Conservation (phyloP, 1,284 basidiomycete species). For the Gomphus bonarii region DNA sequence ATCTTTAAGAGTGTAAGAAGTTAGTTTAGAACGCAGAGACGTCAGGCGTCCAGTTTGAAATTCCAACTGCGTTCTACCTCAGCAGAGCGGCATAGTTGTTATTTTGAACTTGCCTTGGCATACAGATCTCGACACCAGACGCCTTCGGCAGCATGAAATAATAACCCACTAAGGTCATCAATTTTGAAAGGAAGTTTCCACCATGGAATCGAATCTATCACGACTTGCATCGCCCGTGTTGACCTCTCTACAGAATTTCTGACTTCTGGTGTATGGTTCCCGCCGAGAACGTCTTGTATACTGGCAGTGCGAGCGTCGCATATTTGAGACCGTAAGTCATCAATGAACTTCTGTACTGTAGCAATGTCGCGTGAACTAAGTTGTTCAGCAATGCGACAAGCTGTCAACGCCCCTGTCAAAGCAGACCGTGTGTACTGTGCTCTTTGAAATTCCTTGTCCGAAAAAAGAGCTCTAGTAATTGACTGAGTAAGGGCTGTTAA, state of each 20-base stretch:
- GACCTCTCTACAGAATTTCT: slow-evolving; percentile 37
- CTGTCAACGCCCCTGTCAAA: slow-evolving; percentile 25
- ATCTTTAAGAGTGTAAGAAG: slow-evolving; percentile 32
- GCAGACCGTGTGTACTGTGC: slow-evolving; percentile 22
- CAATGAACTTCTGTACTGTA: slow-evolving; percentile 15
- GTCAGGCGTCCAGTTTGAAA: slow-evolving; percentile 61
- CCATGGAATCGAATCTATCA: slow-evolving; percentile 53
- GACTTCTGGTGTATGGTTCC: slow-evolving; percentile 34
- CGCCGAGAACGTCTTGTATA: slow-evolving; percentile 13
- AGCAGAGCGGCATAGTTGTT: neutral
- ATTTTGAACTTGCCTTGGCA: slow-evolving; percentile 34
- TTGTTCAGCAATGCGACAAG: slow-evolving; percentile 22
- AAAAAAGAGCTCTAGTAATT: slow-evolving; percentile 27
- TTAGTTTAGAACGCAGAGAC: slow-evolving; percentile 39
- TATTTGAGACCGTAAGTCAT: slow-evolving; percentile 25
- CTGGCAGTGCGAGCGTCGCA: slow-evolving; percentile 18
- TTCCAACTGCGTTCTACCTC: slow-evolving; percentile 39
- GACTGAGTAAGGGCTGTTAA: slow-evolving; percentile 35
- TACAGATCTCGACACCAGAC: slow-evolving; percentile 62
- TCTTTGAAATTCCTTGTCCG: slow-evolving; percentile 9
- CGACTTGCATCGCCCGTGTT: slow-evolving; percentile 36
- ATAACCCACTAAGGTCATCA: slow-evolving; percentile 58
- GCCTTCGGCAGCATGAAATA: slow-evolving; percentile 41
- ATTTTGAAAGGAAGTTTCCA: slow-evolving; percentile 56
- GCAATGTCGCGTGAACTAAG: slow-evolving; percentile 6